These are phyloP conservation scores for Rhizoclosmatium globosum DNA, from an alignment of 192 early-diverging fungal species.

Conservation along the genomic window DNA sequence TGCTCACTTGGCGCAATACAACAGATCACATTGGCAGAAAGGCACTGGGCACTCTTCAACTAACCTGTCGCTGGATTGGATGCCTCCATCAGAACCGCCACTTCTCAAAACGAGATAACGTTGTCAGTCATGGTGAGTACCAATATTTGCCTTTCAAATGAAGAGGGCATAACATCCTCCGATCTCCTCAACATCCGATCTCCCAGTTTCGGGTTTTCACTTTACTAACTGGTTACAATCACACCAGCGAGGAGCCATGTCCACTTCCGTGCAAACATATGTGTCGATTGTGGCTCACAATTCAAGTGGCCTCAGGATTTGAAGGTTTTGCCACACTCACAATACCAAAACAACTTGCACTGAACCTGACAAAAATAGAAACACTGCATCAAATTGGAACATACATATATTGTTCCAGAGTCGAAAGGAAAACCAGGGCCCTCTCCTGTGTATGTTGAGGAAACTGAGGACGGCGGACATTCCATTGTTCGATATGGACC, in stretches of 20 bases:
- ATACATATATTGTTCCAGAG: not conserved
- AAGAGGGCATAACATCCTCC: too few species aligned
- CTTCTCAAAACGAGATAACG: slow-evolving; percentile 23
- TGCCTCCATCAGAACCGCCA: slow-evolving; percentile 18
- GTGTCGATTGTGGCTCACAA: slow-evolving; percentile 1
- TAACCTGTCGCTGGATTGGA: slow-evolving; percentile 67
- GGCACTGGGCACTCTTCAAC: slow-evolving; percentile 57
- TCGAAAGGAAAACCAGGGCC: not conserved
- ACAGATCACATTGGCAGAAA: slow-evolving; percentile 89
- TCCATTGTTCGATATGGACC: not conserved
- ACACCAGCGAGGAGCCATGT: not conserved
- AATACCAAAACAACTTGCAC: too few species aligned
- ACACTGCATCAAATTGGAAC: not conserved
- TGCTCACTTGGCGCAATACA: too few species aligned
- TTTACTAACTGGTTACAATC: too few species aligned
- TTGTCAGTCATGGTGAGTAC: slow-evolving; percentile 64
- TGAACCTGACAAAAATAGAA: not conserved
- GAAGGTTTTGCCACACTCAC: not conserved
- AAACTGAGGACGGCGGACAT: not conserved
- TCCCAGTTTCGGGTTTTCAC: too few species aligned
- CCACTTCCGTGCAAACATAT: slow-evolving; percentile 3
- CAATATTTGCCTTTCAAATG: slow-evolving; percentile 48
- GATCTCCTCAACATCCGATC: too few species aligned
- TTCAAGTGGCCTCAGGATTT: slow-evolving; percentile 25
- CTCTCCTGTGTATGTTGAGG: not conserved